Conservation (phyloP, 2,329 filamentous ascomycete genomes). For the Pseudogymnoascus sp. region DNA sequence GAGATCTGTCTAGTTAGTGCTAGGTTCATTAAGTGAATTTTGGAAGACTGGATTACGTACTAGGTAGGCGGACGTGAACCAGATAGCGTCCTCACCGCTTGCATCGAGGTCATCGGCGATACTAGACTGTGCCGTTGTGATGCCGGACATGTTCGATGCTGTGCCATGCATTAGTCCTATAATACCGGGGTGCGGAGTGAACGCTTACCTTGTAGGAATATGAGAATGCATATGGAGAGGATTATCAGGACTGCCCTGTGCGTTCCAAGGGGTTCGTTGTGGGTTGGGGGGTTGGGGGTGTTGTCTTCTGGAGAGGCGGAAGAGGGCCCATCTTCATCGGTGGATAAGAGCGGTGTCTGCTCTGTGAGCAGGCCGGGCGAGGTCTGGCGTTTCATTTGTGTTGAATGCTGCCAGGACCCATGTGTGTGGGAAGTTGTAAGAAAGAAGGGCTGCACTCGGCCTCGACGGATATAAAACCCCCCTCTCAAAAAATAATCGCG, state of each 20-base stretch:
- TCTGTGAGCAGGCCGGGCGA: neutral
- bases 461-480: neutral
- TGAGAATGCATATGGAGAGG: slow-evolving; percentile 46
- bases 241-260: slow-evolving; percentile 39
- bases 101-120: slow-evolving; percentile 70
- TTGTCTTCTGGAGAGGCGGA: neutral
- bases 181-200: neutral
- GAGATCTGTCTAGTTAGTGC: slow-evolving; percentile 38
- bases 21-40: neutral
- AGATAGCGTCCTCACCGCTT: slow-evolving; percentile 60
- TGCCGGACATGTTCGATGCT: slow-evolving; percentile 64
- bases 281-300: neutral
- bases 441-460: neutral
- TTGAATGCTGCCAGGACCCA: neutral
- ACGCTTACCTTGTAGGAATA: slow-evolving; percentile 50
- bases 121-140: slow-evolving; percentile 71
- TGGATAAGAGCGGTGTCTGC: neutral
- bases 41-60: slow-evolving; percentile 23
- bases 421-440: neutral
- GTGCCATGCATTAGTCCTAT: slow-evolving; percentile 8
- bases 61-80: slow-evolving; percentile 76
- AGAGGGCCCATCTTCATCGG: neutral
- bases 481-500: neutral
- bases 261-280: slow-evolving; percentile 24
- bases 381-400: neutral